These are phyloP conservation scores for Aspergillus sp. DNA, from an alignment of 2,329 filamentous ascomycete genomes.

Conservation along the genomic window DNA sequence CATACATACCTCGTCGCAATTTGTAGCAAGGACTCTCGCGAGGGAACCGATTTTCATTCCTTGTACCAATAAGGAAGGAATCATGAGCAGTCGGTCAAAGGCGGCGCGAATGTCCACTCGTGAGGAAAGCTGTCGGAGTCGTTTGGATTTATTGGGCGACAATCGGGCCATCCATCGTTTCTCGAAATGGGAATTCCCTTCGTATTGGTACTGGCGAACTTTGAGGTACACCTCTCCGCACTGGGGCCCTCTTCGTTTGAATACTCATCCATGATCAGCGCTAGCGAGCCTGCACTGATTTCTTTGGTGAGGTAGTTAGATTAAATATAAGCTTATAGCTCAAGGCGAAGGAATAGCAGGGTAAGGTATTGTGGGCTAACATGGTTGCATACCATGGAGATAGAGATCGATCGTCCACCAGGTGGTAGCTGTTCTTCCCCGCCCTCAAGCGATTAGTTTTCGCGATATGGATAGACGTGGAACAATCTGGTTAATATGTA, in stretches of 20 bases:
- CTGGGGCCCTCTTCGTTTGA: conserved; percentile 20
- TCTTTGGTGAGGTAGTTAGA: conserved; percentile 11
- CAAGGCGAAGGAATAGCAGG: neutral
- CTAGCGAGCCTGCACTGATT: conserved; percentile 15
- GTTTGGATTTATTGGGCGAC: conserved; percentile 18
- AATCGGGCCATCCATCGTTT: conserved; percentile 20
- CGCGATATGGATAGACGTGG: conserved; percentile 16
- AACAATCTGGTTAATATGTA: conserved; percentile 24
- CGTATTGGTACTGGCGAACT: conserved; percentile 22
- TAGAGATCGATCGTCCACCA: conserved; percentile 36
- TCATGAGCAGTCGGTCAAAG: conserved; percentile 34
- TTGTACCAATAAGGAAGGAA: conserved; percentile 21
- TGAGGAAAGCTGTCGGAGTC: conserved; percentile 16
- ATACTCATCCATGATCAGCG: conserved; percentile 21
- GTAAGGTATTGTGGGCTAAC: neutral
- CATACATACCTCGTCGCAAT: conserved; percentile 15
- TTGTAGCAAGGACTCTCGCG: conserved; percentile 14
- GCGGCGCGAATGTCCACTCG: conserved; percentile 21
- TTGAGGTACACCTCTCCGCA: conserved; percentile 24
- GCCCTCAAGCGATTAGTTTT: conserved; percentile 24
- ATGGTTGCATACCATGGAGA: conserved; percentile 18
- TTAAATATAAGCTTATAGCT: neutral
- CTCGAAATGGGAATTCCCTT: conserved; percentile 18
- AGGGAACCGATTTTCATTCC: conserved; percentile 18
- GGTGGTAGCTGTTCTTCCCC: conserved; percentile 20